phyloP scores from a whole-genome alignment of 2,329 filamentous ascomycete species.

The Trichoderma sp. region DNA sequence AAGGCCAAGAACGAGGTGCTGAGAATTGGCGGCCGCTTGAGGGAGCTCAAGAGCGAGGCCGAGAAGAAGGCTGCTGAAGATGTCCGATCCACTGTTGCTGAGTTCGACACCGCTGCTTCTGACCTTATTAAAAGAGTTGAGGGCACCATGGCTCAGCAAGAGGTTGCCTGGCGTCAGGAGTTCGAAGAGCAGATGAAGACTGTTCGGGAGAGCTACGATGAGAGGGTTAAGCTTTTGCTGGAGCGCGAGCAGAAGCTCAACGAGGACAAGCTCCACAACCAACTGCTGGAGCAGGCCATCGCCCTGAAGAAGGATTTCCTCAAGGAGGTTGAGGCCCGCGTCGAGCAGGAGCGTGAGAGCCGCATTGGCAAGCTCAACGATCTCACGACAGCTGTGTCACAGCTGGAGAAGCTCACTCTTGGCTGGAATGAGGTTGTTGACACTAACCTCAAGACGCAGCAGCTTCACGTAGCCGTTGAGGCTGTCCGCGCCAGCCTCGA shows the following conservation, averaged over 20 bases:
- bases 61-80: constrained; percentile 71
- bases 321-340: constrained; percentile 70
- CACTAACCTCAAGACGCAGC: constrained; percentile 86
- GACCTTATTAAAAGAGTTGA: constrained; percentile 89
- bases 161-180: constrained; percentile 79
- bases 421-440: constrained; percentile 92
- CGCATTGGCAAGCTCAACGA: constrained; percentile 83
- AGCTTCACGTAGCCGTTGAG: constrained; percentile 93
- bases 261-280: constrained; percentile 79
- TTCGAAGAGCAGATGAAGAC: constrained; percentile 83
- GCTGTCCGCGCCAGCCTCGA: constrained; percentile 83
- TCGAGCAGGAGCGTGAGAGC: constrained; percentile 84
- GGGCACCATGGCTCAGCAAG: constrained; percentile 74
- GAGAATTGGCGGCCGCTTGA: constrained; percentile 76
- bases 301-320: constrained; percentile 83
- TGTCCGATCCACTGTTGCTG: constrained; percentile 66
- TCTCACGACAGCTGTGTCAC: constrained; percentile 71
- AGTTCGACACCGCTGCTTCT: constrained; percentile 83
- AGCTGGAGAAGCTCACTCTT: constrained; percentile 81
- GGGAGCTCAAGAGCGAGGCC: constrained; percentile 65
- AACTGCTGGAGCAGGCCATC: constrained; percentile 86
- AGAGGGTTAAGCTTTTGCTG: constrained; percentile 74
- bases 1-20: constrained; percentile 83
- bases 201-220: constrained; percentile 73
- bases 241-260: constrained; percentile 76